Base-by-base conservation (phyloP, 768 basidiomycete genomes). In the Macrolepiota dolichaula region DNA sequence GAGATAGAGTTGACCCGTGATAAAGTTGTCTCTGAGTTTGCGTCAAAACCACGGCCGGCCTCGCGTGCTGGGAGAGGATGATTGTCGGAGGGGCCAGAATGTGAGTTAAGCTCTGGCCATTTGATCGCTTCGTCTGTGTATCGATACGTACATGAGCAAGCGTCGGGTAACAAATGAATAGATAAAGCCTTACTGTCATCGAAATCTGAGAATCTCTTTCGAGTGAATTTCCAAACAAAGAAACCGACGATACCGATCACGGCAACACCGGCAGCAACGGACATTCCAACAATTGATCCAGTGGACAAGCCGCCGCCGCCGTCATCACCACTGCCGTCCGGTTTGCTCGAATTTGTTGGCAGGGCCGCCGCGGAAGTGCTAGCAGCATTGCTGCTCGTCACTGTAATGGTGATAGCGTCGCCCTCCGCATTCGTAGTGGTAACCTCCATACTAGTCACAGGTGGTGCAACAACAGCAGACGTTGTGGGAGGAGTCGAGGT, bases 71-170 rank as follows among this genome's bases (percentile, higher is more conserved):
- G 91, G 9, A 92, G 78, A 15, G 91, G 80, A 59, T 87, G 85
- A 4, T 81, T 77, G 63, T 85, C 84, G 27, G 46, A 55, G 35
- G 67, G 73, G 42, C 69, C 67, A 10, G 63, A n/a, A 63, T 91
- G 90, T 1, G 83, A 73, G 71, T 92, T 91, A 38, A 93, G 81
- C 67, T 94, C 92, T 2, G 92, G 92, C 92, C 92, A 94, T 74
- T 93, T 93, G 74, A 94, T 94, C 19, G 89, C 89, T 73, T 92
- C 90, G 66, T 81, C 90, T 92, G 69, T 15, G 35, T 4, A 51
- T 11, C 6, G 29, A 62, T 36, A 61, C n/a, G n/a, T 38, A 47
- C 37, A 47, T 36, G 59, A 35, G 61, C 44, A 65, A 62, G 59
- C 51, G 25, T 51, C 42, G 49, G 25, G 57, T 38, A 37, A 36